Percentiles rank a stretch among this genome's conserved stretches.
Conservation (phyloP, 108 stramenopile genomes). For the Discostella stelligeroides region DNA sequence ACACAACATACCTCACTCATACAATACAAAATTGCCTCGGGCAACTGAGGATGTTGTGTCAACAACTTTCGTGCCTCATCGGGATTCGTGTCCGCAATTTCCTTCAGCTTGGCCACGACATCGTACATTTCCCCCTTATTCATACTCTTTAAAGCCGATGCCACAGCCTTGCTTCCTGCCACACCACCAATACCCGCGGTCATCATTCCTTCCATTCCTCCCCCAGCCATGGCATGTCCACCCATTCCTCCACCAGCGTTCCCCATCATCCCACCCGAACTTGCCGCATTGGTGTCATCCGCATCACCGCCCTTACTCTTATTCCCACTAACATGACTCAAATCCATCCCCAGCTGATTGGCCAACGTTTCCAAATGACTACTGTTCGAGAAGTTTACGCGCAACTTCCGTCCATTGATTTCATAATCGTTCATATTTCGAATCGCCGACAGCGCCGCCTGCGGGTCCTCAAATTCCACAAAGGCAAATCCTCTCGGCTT, state of each 20-base stretch:
- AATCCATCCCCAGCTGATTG: slow-evolving; percentile 89
- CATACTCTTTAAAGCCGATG: slow-evolving; percentile 78
- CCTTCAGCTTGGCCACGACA: slow-evolving; percentile 87
- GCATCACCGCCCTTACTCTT: slow-evolving; percentile 3
- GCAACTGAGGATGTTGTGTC: slow-evolving; percentile 87
- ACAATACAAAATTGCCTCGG: slow-evolving; percentile 86
- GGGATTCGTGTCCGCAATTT: slow-evolving; percentile 86
- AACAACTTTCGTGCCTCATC: slow-evolving; percentile 89
- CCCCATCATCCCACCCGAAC: slow-evolving; percentile 25
- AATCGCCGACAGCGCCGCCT: slow-evolving; percentile 93
- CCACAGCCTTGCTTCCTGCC: slow-evolving; percentile 77
- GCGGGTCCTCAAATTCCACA: slow-evolving; percentile 96
- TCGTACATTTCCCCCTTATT: slow-evolving; percentile 93
- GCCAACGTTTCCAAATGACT: slow-evolving; percentile 87
- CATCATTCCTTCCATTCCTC: slow-evolving; percentile 22
- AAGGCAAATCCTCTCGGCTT: slow-evolving; percentile 96
- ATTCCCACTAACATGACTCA: slow-evolving; percentile 44
- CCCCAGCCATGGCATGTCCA: slow-evolving; percentile 15
- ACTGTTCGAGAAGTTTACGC: slow-evolving; percentile 93
- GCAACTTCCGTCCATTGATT: slow-evolving; percentile 89
- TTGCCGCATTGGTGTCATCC: slow-evolving; percentile 15
- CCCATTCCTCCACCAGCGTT: slow-evolving; percentile 14
- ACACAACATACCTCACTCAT: slow-evolving; percentile 62
- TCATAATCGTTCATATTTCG: slow-evolving; percentile 97
- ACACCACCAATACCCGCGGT: slow-evolving; percentile 19